phyloP scores from a whole-genome alignment of 2,329 filamentous ascomycete species.

The Pseudomassariella vexata region DNA sequence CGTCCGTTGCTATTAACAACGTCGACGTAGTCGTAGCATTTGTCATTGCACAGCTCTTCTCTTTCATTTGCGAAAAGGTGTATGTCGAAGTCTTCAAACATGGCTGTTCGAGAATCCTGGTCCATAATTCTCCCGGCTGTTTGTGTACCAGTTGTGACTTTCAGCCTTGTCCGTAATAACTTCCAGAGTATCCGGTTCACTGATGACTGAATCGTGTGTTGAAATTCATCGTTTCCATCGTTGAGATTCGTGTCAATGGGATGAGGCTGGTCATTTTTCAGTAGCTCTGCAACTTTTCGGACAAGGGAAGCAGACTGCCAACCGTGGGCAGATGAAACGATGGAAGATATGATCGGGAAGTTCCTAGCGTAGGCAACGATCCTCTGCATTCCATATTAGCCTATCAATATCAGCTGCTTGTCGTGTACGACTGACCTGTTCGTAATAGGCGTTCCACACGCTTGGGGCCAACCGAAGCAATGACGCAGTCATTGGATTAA shows the following conservation, averaged over 20 bases:
- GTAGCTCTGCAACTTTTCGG: too few species aligned
- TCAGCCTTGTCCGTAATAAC: constrained; percentile 1
- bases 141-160: constrained; percentile 1
- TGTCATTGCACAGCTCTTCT: too few species aligned
- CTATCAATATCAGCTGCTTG: background rate
- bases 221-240: background rate
- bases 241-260: too few species aligned
- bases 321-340: background rate
- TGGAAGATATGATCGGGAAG: constrained; percentile 3
- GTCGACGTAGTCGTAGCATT: too few species aligned
- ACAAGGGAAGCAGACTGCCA: too few species aligned
- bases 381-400: background rate
- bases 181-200: constrained; percentile 1
- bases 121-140: background rate
- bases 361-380: constrained; percentile 1
- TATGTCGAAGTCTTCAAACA: constrained; percentile 1
- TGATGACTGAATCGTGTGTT: background rate
- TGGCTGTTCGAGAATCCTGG: background rate
- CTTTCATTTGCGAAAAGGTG: constrained; percentile 1
- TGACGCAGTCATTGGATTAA: constrained; percentile 4
- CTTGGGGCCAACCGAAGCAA: constrained; percentile 23
- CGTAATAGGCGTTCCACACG: constrained; percentile 26
- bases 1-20: too few species aligned
- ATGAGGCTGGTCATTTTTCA: too few species aligned
- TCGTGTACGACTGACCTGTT: constrained; percentile 15